Evolutionary conservation across 2,329 filamentous ascomycete genomes (phyloP), one percentile per base, ranked within the genome.

Genomic region (Fonsecaea pedrosoi): DNA sequence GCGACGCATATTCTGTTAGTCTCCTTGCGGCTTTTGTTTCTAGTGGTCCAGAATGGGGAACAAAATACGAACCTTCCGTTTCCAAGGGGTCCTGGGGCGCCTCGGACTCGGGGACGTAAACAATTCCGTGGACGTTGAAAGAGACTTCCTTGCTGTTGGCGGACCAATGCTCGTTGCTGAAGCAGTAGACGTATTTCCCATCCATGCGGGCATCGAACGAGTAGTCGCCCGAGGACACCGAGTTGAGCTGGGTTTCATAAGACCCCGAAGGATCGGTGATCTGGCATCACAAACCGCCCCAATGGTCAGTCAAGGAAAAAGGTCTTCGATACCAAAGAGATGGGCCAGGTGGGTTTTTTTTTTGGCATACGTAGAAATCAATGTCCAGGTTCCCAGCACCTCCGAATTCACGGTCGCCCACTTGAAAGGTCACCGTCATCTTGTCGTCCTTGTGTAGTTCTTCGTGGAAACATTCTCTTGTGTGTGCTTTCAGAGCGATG

Each of bases 361-460:
- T 15, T 12, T n/a, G 3, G 73, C 88, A 73, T 88, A 98, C 95
- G 93, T 93, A 98, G 79, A 99, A 99, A 80, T 99, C 95, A 77
- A 99, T 90, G 74, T 98, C 94, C 67, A 99, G 84, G 77, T 97
- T 98, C 38, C 94, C 94, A 65, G 93, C 94, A 60, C 91, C 92
- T 60, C 94, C 94, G 81, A 97, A 97, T 79, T 99, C 95, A 73
- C 94, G 86, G 79, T 99, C 95, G 77, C 95, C 95, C 66, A 98
- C 94, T 83, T 98, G 95, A 85, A 96, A 99, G 35, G 94, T 96
- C 67, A 99, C 94, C 8, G 93, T 97, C 95, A 99, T 99, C 81
- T 90, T 92, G 84, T 99, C 95, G 80, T 97, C 95, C 78, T 86
- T 88, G 84, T 96, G 94, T 67, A 99, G 88, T 74, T 85, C 81